These are phyloP conservation scores for Ballota nigra DNA, from an alignment of 257 asterid species.

Conservation along the genomic window DNA sequence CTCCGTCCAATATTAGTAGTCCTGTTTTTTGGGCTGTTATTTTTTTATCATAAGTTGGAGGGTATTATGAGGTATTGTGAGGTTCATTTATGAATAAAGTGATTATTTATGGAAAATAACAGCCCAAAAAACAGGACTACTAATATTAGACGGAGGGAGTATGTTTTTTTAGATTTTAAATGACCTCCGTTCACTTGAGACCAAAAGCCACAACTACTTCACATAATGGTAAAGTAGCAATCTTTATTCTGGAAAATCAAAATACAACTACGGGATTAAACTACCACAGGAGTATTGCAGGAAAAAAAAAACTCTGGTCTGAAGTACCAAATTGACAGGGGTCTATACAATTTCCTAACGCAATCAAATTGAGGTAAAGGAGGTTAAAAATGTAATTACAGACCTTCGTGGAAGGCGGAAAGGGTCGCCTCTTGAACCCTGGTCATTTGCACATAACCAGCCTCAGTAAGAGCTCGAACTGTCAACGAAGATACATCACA, in stretches of 20 bases:
- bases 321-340: background rate
- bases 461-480: conserved; percentile 69
- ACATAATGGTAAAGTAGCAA: background rate
- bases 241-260: background rate
- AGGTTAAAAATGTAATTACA: background rate
- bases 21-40: too few relatives aligned
- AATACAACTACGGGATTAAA: background rate
- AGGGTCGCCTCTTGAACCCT: conserved; percentile 89
- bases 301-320: background rate
- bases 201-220: background rate
- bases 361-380: conserved; percentile 6
- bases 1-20: too few relatives aligned
- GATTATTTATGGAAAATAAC: too few relatives aligned
- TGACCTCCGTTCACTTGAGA: background rate
- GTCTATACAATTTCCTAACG: too few relatives aligned
- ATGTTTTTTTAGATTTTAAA: background rate
- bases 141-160: too few relatives aligned
- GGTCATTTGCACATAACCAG: conserved; percentile 91
- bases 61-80: too few relatives aligned
- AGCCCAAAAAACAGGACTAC: too few relatives aligned
- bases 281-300: background rate
- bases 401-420: conserved; percentile 74
- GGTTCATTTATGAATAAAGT: too few relatives aligned
- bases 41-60: too few relatives aligned
- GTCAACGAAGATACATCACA: conserved; percentile 68